A percentile compares a stretch with the other conserved stretches of the same genome.
Conservation (phyloP, 2,329 filamentous ascomycete species). For the Scytalidium sp. region DNA sequence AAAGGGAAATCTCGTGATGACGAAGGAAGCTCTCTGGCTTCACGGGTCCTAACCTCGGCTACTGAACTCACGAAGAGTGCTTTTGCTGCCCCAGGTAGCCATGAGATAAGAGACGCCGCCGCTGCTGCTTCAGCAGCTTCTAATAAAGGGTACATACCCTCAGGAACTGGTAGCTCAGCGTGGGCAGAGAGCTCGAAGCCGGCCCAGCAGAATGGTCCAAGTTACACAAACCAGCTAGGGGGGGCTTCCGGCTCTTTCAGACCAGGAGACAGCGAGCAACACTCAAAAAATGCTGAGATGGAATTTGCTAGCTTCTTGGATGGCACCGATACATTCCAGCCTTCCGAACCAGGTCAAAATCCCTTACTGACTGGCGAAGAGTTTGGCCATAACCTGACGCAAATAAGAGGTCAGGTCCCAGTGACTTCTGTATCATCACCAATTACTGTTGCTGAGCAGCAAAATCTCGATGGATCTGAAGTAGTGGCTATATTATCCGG, state of each 20-base stretch:
- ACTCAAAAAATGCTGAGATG: constrained; percentile 18
- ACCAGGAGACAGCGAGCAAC: constrained; percentile 18
- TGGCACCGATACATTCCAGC: constrained; percentile 19
- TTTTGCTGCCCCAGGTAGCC: constrained; percentile 20
- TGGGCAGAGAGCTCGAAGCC: constrained; percentile 19
- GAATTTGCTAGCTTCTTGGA: constrained; percentile 29
- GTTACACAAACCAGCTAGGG: neutral
- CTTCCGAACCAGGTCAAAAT: constrained; percentile 12
- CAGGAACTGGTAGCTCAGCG: constrained; percentile 10
- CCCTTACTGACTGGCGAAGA: neutral
- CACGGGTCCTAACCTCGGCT: constrained; percentile 30
- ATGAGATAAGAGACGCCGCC: constrained; percentile 16
- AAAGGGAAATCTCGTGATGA: constrained; percentile 1
- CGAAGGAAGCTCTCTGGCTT: constrained; percentile 14
- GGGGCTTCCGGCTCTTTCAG: constrained; percentile 9
- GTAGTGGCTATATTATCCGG: constrained; percentile 36
- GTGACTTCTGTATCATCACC: neutral
- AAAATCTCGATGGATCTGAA: constrained; percentile 34
- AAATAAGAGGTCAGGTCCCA: neutral
- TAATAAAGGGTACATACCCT: constrained; percentile 17
- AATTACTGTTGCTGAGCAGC: constrained; percentile 18
- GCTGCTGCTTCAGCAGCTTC: constrained; percentile 19
- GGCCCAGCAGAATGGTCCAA: constrained; percentile 8
- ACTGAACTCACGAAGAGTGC: constrained; percentile 29
- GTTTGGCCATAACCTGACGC: neutral